Conservation (phyloP, 306 rosid species). For the Ceratonia siliqua region DNA sequence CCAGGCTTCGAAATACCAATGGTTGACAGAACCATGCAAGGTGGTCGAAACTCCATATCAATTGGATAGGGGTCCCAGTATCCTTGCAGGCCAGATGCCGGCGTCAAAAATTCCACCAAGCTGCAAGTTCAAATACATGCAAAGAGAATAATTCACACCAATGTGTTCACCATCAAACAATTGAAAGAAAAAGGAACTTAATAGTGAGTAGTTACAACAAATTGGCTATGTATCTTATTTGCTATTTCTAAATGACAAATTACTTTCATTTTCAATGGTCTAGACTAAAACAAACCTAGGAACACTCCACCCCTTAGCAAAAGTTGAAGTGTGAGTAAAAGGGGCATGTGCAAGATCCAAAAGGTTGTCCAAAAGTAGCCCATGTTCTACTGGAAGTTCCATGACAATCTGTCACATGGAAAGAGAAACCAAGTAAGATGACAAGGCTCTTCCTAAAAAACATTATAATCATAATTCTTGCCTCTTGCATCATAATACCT, state of each 20-base stretch:
- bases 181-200: neutral
- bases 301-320: conserved; percentile 96
- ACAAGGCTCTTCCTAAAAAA: neutral
- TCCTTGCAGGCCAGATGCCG: conserved; percentile 86
- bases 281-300: conserved; percentile 72
- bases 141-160: neutral
- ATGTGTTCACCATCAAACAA: neutral
- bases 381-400: conserved; percentile 94
- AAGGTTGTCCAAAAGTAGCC: conserved; percentile 93
- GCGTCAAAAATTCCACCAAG: conserved; percentile 89
- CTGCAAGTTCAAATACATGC: conserved; percentile 57
- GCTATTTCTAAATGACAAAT: neutral
- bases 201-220: neutral
- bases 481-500: conserved; percentile 11
- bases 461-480: neutral
- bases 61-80: conserved; percentile 98
- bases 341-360: conserved; percentile 99
- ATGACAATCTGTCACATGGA: conserved; percentile 63
- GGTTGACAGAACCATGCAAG: conserved; percentile 94
- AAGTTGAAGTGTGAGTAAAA: conserved; percentile 96
- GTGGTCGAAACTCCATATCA: conserved; percentile 95
- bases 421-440: conserved; percentile 32
- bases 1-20: conserved; percentile 97
- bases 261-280: neutral
- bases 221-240: neutral